phyloP scores from a whole-genome alignment of 495 filamentous ascomycete genomes.

The Letharia columbiana region DNA sequence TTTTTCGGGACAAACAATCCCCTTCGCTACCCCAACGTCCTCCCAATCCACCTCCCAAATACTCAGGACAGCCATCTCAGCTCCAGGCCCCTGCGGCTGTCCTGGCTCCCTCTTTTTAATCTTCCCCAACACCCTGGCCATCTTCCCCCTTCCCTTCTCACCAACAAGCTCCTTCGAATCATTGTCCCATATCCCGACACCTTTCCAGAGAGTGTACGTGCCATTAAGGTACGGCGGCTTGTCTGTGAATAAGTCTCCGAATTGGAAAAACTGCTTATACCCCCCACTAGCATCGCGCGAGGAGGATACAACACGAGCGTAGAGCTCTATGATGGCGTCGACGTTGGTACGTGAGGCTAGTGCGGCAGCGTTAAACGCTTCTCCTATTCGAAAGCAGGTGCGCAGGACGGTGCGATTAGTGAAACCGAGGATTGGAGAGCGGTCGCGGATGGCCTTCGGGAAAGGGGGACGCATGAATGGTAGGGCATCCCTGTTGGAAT shows the following conservation, averaged over 20 bases:
- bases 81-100: constrained; percentile 4
- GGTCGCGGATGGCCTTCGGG: constrained; percentile 18
- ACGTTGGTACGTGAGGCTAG: constrained; percentile 13
- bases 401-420: constrained; percentile 16
- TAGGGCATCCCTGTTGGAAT: constrained; percentile 7
- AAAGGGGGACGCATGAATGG: constrained; percentile 24
- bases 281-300: constrained; percentile 12
- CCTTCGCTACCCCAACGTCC: constrained; percentile 26
- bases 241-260: constrained; percentile 27
- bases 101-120: constrained; percentile 18
- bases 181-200: constrained; percentile 21
- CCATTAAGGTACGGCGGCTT: constrained; percentile 26
- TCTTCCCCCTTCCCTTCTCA: constrained; percentile 20
- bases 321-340: constrained; percentile 26
- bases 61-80: constrained; percentile 24
- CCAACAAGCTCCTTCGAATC: constrained; percentile 24
- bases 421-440: constrained; percentile 24
- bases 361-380: constrained; percentile 25
- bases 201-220: constrained; percentile 26
- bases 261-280: constrained; percentile 25
- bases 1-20: constrained; percentile 19
- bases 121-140: constrained; percentile 25
- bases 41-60: constrained; percentile 27
- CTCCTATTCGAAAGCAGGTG: constrained; percentile 27
- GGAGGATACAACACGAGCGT: constrained; percentile 20